Conservation (phyloP, 2,329 filamentous ascomycete species). For the Fusarium cyanostomum region DNA sequence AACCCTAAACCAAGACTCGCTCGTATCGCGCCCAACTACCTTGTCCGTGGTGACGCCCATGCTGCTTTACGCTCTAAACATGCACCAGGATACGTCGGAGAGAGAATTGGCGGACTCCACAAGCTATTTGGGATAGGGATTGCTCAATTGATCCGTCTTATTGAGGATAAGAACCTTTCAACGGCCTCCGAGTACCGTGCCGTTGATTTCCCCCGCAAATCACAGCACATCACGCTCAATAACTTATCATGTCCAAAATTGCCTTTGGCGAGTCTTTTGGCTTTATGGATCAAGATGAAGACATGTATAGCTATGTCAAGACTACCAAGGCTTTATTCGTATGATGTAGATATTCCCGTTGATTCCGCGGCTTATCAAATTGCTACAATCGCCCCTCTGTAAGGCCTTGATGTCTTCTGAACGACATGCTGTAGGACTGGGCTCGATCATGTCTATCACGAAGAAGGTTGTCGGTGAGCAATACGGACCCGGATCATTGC, state of each 20-base stretch:
- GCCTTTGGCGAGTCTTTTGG: conserved; percentile 8
- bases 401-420: conserved; percentile 9
- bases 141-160: background rate
- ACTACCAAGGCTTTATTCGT: background rate
- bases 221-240: conserved; percentile 9
- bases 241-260: conserved; percentile 11
- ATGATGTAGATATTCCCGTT: conserved; percentile 8
- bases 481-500: background rate
- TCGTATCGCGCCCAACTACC: conserved; percentile 5
- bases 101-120: background rate
- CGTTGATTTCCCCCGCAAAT: conserved; percentile 3
- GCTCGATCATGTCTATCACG: conserved; percentile 5
- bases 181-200: background rate
- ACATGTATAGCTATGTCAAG: conserved; percentile 4
- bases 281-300: conserved; percentile 10
- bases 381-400: conserved; percentile 9
- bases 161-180: conserved; percentile 9
- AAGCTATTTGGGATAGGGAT: conserved; percentile 1
- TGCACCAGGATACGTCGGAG: conserved; percentile 5
- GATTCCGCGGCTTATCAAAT: conserved; percentile 4
- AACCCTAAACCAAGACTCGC: no score
- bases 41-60: conserved; percentile 3
- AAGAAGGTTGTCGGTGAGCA: conserved; percentile 3
- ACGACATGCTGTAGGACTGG: conserved; percentile 7
- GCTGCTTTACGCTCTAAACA: conserved; percentile 1